Percentiles rank a stretch among this genome's conserved stretches.
Conservation (phyloP, 306 rosid species). For the Inga laurina region DNA sequence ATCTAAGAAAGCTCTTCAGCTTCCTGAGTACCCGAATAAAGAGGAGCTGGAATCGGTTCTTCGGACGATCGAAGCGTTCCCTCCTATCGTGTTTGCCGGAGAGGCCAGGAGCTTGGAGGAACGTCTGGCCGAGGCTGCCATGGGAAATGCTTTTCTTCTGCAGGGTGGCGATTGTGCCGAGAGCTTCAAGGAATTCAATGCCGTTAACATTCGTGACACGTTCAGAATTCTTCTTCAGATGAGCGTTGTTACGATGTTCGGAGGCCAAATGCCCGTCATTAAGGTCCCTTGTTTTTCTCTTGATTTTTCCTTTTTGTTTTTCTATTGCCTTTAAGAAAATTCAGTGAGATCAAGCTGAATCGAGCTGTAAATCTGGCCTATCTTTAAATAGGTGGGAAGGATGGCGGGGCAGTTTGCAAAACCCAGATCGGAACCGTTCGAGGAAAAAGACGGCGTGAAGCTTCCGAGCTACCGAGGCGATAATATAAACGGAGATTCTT, state of each 20-base stretch:
- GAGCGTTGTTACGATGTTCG: slow-evolving; percentile 94
- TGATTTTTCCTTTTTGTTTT: neutral
- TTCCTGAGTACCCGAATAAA: slow-evolving; percentile 81
- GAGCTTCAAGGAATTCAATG: slow-evolving; percentile 97
- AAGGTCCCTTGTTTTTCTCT: slow-evolving; percentile 51
- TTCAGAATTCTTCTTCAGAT: slow-evolving; percentile 88
- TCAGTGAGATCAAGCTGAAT: neutral
- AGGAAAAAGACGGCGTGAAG: slow-evolving; percentile 90
- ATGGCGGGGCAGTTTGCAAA: slow-evolving; percentile 99
- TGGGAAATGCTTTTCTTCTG: slow-evolving; percentile 90
- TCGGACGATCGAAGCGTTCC: slow-evolving; percentile 75
- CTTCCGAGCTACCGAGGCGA: slow-evolving; percentile 99
- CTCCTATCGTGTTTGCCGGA: slow-evolving; percentile 95
- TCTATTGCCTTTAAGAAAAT: neutral
- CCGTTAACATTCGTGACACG: slow-evolving; percentile 90
- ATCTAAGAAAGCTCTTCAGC: slow-evolving; percentile 79
- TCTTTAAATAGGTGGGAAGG: slow-evolving; percentile 74
- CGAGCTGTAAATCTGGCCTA: slow-evolving; percentile 16
- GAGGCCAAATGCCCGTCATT: slow-evolving; percentile 94
- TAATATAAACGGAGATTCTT: slow-evolving; percentile 89
- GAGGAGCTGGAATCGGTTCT: slow-evolving; percentile 77
- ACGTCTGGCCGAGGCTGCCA: slow-evolving; percentile 69
- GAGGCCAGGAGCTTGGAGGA: slow-evolving; percentile 91
- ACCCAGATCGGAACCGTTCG: slow-evolving; percentile 92
- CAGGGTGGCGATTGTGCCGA: slow-evolving; percentile 98